Base-by-base conservation (phyloP, 371 early-diverging fungal species). In the Conidiobolus incongruus region DNA sequence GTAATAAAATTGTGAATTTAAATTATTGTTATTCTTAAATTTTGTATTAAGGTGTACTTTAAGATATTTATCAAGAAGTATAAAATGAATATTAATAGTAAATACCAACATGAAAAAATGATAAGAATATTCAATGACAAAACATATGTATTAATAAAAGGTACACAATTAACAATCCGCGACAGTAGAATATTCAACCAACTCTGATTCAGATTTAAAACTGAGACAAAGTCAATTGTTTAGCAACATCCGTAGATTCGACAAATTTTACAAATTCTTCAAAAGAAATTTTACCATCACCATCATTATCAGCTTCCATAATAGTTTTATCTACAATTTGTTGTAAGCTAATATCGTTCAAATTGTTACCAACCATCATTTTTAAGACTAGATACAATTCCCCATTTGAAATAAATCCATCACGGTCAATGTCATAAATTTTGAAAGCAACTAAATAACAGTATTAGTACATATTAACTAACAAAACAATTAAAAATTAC, bases 251-350 rank as follows among this genome's bases (percentile, higher is more conserved):
- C 0, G 92, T 93, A 42, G 71, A 75, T 41, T 92, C 87, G 19
- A 94, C 89, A 65, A 88, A 78, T 31, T 70, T 62, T 44, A 72
- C 64, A 56, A 95, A 97, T 61, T 97, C 97, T 6, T 88, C 89
- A 65, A 92, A 94, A 35, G 79, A 80, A 35, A 97, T 81, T 52
- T 78, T 77, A 44, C 93, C 93, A 53, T 94, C 95, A 50, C 71
- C 73, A 54, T 93, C 85, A 60, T 70, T 69, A 61, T 97, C 97
- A 11, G 93, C 95, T 56, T 93, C 92, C 74, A 87, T 81, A 44
- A 97, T 94, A 8, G 96, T 94, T 66, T 95, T 95, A 66, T 98
- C 98, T 2, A 98, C 97, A 52, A 98, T 93, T 62, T 96, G 96
- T 56, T 98, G 96, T 29, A 98, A 70, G 59, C 94, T 95, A 26